Conservation (phyloP, 768 basidiomycete species). For the Leccinum disarticulatum region DNA sequence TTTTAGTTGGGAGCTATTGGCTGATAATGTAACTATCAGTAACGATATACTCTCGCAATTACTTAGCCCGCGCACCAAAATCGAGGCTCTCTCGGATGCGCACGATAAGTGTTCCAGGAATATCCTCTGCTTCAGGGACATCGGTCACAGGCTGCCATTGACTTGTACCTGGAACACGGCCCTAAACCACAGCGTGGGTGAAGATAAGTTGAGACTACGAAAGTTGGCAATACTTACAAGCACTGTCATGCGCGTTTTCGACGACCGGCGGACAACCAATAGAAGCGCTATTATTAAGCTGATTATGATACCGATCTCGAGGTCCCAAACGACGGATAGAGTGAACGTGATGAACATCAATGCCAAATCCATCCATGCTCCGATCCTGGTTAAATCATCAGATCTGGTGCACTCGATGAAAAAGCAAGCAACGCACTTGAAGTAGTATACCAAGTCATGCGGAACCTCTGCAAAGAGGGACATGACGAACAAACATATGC, state of each 20-base stretch:
- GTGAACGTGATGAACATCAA: slow-evolving; percentile 89
- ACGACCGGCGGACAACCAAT: slow-evolving; percentile 87
- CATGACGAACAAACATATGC: slow-evolving; percentile 84
- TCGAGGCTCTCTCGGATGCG: slow-evolving; percentile 88
- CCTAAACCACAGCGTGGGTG: slow-evolving; percentile 42
- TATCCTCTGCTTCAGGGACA: slow-evolving; percentile 79
- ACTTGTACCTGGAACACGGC: slow-evolving; percentile 84
- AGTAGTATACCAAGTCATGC: slow-evolving; percentile 83
- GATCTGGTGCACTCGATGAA: neutral
- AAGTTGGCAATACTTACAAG: slow-evolving; percentile 45
- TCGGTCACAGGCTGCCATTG: slow-evolving; percentile 91
- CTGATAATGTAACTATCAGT: slow-evolving; percentile 35
- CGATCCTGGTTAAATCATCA: slow-evolving; percentile 46
- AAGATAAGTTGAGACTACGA: neutral
- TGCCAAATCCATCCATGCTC: slow-evolving; percentile 88
- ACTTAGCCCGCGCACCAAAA: slow-evolving; percentile 59
- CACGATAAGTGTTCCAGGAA: slow-evolving; percentile 82
- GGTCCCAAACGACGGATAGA: slow-evolving; percentile 84
- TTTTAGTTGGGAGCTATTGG: slow-evolving; percentile 95
- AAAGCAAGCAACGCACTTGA: slow-evolving; percentile 51
- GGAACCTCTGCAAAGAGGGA: slow-evolving; percentile 83
- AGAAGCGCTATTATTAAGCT: slow-evolving; percentile 86
- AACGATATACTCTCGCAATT: neutral
- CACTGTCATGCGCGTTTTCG: slow-evolving; percentile 87
- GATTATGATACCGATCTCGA: slow-evolving; percentile 91